A percentile compares a stretch with the other conserved stretches of the same genome.
These are phyloP conservation scores for Xerocomus potaroensis DNA, from an alignment of 768 basidiomycete species.

Conservation along the genomic window DNA sequence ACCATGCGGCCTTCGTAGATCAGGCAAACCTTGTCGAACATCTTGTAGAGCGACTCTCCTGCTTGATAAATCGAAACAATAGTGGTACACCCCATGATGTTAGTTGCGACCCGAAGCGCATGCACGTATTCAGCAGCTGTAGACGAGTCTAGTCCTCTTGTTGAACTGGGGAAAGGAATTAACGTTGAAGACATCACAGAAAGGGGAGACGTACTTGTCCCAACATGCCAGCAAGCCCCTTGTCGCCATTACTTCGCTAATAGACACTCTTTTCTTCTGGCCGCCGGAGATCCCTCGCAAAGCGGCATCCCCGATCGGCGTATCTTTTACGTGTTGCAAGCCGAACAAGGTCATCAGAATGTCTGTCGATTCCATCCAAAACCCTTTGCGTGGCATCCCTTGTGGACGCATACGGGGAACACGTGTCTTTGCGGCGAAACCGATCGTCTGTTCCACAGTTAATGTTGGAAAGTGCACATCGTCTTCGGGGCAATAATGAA, in stretches of 20 bases:
- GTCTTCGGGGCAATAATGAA: slow-evolving; percentile 57
- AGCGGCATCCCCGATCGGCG: slow-evolving; percentile 72
- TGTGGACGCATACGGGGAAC: slow-evolving; percentile 53
- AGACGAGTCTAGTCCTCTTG: slow-evolving; percentile 60
- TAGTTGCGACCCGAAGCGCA: slow-evolving; percentile 60
- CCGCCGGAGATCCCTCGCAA: slow-evolving; percentile 75
- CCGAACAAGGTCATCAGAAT: slow-evolving; percentile 69
- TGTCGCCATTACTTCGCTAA: slow-evolving; percentile 64
- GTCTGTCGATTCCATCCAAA: slow-evolving; percentile 33
- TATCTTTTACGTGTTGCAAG: slow-evolving; percentile 64
- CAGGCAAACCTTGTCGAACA: slow-evolving; percentile 68
- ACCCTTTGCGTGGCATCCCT: slow-evolving; percentile 35
- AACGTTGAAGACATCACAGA: slow-evolving; percentile 24
- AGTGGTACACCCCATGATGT: slow-evolving; percentile 50
- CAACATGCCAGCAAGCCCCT: slow-evolving; percentile 62
- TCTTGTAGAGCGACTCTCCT: slow-evolving; percentile 57
- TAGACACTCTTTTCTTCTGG: slow-evolving; percentile 80
- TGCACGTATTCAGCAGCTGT: slow-evolving; percentile 73
- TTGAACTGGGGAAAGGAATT: slow-evolving; percentile 57
- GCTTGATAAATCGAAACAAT: slow-evolving; percentile 88
- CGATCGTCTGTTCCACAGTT: slow-evolving; percentile 44
- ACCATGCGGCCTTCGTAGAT: slow-evolving; percentile 52
- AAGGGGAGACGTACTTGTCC: slow-evolving; percentile 57
- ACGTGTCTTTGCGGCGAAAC: slow-evolving; percentile 63
- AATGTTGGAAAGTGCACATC: slow-evolving; percentile 80